A percentile compares a stretch with the other conserved stretches of the same genome.
Conservation (phyloP, 441 rosid species). For the Populus tomentosa region DNA sequence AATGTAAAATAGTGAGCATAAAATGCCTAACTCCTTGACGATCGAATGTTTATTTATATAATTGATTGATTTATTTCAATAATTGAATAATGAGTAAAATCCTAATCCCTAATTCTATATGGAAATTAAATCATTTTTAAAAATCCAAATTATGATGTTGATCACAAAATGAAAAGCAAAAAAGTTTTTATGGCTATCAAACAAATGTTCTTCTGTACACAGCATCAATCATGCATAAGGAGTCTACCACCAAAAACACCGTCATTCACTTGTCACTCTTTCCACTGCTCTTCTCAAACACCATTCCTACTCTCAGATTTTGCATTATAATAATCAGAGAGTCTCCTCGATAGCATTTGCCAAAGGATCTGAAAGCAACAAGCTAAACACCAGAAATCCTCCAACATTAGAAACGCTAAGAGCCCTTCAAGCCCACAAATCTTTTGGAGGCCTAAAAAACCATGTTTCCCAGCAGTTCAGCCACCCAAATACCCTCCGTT, state of each 20-base stretch:
- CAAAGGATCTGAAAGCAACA: not conserved
- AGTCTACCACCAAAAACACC: too few species aligned
- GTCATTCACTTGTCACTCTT: not conserved
- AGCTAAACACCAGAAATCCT: too few species aligned
- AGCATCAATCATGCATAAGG: not conserved
- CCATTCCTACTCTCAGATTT: not conserved
- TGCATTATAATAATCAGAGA: not conserved
- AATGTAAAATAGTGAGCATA: too few species aligned
- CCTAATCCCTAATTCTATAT: too few species aligned
- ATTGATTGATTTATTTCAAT: too few species aligned
- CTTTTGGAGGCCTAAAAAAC: not conserved
- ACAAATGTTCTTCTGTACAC: not conserved
- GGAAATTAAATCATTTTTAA: too few species aligned
- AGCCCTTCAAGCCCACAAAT: not conserved
- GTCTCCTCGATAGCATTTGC: not conserved
- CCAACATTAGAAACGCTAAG: too few species aligned
- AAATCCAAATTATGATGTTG: too few species aligned
- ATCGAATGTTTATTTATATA: too few species aligned
- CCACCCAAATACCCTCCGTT: constrained; percentile 7
- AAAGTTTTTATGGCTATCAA: not conserved
- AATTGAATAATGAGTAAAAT: too few species aligned
- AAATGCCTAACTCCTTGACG: too few species aligned
- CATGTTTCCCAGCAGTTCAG: not conserved
- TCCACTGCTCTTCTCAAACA: not conserved
- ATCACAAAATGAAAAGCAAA: too few species aligned